A percentile compares a stretch with the other conserved stretches of the same genome.
Evolutionary conservation across 305 asterid genomes (phyloP).

Genomic region (Solanum hybrid): DNA sequence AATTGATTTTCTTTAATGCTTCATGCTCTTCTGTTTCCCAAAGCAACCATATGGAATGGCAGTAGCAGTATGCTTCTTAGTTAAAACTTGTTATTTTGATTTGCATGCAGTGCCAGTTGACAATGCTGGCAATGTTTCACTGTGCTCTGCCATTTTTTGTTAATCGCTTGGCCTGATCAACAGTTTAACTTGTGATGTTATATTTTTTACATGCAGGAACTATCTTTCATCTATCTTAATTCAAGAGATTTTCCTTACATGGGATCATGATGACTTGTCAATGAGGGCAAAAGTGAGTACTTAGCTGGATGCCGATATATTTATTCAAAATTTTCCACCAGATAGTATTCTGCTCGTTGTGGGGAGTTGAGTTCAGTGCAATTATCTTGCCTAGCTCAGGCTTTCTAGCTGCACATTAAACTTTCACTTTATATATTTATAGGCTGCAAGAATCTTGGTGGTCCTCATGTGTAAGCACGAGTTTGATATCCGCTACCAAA

Average conservation of each 20-base stretch:
- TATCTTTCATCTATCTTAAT: conserved; percentile 88
- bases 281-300: conserved; percentile 89
- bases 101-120: not conserved
- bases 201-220: conserved; percentile 42
- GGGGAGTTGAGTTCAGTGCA: not conserved
- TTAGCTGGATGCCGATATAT: conserved; percentile 3
- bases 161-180: not conserved
- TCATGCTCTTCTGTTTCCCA: not conserved
- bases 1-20: not conserved
- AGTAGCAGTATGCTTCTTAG: not conserved
- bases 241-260: conserved; percentile 97
- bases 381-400: not conserved
- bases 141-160: not conserved
- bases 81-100: not conserved
- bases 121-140: not conserved
- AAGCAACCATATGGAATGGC: not conserved
- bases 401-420: not conserved
- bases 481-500: conserved; percentile 93
- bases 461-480: conserved; percentile 96
- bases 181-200: not conserved
- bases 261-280: conserved; percentile 96
- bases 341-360: not conserved
- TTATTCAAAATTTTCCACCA: not conserved
- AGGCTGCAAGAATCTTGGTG: conserved; percentile 95
- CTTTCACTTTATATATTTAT: conserved; percentile 19